A percentile compares a stretch with the other conserved stretches of the same genome.
These are phyloP conservation scores for Rhodotorula sp. DNA, from an alignment of 1,284 basidiomycete species.

Conservation along the genomic window DNA sequence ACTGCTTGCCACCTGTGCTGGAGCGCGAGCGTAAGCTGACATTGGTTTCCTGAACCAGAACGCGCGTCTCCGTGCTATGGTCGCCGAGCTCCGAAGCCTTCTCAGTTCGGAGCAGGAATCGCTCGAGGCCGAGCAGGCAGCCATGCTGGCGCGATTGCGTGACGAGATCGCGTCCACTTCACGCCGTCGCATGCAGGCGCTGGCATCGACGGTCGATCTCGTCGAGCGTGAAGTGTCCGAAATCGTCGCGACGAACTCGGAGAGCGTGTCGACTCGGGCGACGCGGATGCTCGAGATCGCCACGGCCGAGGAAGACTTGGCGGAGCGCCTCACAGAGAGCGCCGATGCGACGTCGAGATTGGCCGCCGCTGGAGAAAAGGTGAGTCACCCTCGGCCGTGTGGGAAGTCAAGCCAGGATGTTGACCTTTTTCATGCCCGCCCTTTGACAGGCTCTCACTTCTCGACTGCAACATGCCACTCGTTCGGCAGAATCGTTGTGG, in stretches of 20 bases:
- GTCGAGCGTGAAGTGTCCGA: neutral
- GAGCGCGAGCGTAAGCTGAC: neutral
- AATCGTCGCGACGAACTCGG: neutral
- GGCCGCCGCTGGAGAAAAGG: neutral
- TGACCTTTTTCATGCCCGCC: neutral
- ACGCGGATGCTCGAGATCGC: neutral
- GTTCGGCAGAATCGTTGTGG: neutral
- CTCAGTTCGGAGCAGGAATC: neutral
- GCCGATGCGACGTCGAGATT: neutral
- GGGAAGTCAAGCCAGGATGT: neutral
- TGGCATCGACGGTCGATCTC: neutral
- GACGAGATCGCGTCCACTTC: neutral
- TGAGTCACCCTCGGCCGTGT: neutral
- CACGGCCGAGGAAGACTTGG: neutral
- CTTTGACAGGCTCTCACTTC: neutral
- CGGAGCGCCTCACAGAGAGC: neutral
- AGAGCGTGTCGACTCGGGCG: neutral
- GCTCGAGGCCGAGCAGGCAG: conserved; percentile 2
- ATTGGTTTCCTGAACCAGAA: conserved; percentile 16
- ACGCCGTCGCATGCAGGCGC: neutral
- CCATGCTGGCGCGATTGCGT: conserved; percentile 1
- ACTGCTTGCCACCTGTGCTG: neutral
- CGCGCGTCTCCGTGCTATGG: conserved; percentile 10
- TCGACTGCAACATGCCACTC: neutral
- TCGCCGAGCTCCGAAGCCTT: neutral